These are phyloP conservation scores for Starmerella powellii DNA, from an alignment of 805 yeast species.

Conservation along the genomic window DNA sequence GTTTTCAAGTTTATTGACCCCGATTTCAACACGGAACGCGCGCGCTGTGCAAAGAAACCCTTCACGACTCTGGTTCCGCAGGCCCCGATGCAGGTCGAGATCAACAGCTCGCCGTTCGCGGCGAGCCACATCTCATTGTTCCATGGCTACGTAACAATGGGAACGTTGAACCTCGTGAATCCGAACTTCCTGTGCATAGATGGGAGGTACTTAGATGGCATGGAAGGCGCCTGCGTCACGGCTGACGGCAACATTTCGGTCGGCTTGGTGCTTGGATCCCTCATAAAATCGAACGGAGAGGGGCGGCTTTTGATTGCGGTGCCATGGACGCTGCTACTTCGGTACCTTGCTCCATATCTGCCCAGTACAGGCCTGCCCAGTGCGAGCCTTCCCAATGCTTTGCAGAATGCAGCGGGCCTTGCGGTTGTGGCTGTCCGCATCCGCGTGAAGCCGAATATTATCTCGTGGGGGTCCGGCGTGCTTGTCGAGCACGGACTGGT, in stretches of 20 bases:
- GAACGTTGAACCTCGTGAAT: slow-evolving; percentile 22
- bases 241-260: slow-evolving; percentile 11
- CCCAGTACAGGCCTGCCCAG: neutral
- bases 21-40: neutral
- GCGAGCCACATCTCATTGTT: slow-evolving; percentile 29
- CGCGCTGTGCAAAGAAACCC: neutral
- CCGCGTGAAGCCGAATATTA: slow-evolving; percentile 18
- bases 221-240: slow-evolving; percentile 28
- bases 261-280: slow-evolving; percentile 26
- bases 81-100: slow-evolving; percentile 1
- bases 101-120: slow-evolving; percentile 29
- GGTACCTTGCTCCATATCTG: slow-evolving; percentile 5
- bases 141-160: slow-evolving; percentile 25
- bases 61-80: neutral
- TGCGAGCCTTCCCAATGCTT: neutral
- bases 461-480: slow-evolving; percentile 32
- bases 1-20: slow-evolving; percentile 12
- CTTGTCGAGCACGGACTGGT: slow-evolving; percentile 23
- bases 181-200: slow-evolving; percentile 22
- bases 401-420: neutral
- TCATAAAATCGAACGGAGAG: slow-evolving; percentile 26
- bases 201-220: slow-evolving; percentile 28
- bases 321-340: slow-evolving; percentile 22
- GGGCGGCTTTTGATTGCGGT: slow-evolving; percentile 26
- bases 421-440: slow-evolving; percentile 20